Evolutionary conservation across 75 land plant species (phyloP), one percentile per base, ranked within the genome.

Genomic region (Pinus tabuliformis): DNA sequence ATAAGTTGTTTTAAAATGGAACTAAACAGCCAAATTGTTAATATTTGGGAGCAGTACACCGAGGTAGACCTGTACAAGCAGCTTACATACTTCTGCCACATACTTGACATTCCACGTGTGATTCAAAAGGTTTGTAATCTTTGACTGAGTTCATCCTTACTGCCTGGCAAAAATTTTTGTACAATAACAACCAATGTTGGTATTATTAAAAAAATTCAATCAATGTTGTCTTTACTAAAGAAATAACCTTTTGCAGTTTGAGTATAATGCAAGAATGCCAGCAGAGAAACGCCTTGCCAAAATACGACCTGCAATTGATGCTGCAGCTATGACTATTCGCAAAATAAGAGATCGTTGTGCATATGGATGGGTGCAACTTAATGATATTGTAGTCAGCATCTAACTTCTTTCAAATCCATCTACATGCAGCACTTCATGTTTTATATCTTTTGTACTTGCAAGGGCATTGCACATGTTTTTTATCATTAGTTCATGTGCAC

Each of bases 61-160:
- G 98, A 97, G 85, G 96, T 87, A 26, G 92, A 97, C 72, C 72
- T 97, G 49, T 97, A 91, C 88, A 95, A 86, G 75, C 99, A 97
- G 88, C 96, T 97, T 61, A 77, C 89, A 3, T 97, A 92, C 75
- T 92, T 91, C 80, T 88, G 92, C 84, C 78, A 94, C 45, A 52
- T 92, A 6, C 78, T 97, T 58, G 98, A 97, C 80, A 81, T 87
- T 17, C 74, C 70, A 21, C 86, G 88, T 57, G 89, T 81, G 65
- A 56, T 95, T 62, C 91, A 95, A 36, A 97, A 92, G 98, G 99
- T 96, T 73, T 11, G 62, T 68, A 18, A n/a, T n/a, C 12, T n/a
- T n/a, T 62, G 8, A n/a, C 2, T n/a, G 21, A 62, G 13, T 16
- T 56, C 16, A 20, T 72, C 24, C 6, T 8, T 30, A 26, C 30